These are phyloP conservation scores for Herpetomonas tarakana DNA, from an alignment of 208 protist genomes.

Conservation along the genomic window DNA sequence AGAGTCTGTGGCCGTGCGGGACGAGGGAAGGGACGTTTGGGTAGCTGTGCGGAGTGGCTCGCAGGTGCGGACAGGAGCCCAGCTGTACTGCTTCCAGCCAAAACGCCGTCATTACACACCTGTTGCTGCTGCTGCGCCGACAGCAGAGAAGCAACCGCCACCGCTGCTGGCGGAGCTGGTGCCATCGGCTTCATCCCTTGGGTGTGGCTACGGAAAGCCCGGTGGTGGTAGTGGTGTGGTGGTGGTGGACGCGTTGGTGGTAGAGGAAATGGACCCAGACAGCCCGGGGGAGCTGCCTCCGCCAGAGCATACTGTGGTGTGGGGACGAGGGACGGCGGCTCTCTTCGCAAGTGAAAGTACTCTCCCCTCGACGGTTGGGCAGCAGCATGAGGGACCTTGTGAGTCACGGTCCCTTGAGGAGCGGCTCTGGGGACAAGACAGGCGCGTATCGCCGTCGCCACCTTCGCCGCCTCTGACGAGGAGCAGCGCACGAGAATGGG, in stretches of 20 bases:
- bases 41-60: conserved; percentile 47
- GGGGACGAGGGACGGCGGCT: not conserved
- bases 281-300: not conserved
- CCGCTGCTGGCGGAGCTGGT: not conserved
- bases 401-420: no score
- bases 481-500: no score
- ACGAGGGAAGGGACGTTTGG: conserved; percentile 41
- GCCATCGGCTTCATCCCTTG: not conserved
- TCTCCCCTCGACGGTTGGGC: not conserved
- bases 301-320: conserved; percentile 4
- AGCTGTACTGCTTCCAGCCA: conserved; percentile 54
- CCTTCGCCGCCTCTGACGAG: no score
- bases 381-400: no score
- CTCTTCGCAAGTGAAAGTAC: not conserved
- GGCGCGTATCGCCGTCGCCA: no score
- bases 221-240: conserved; percentile 9
- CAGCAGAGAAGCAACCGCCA: no score
- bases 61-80: conserved; percentile 50
- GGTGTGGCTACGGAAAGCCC: not conserved
- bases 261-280: not conserved
- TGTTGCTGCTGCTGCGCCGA: no score
- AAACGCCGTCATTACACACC: conserved; percentile 9
- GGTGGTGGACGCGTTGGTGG: not conserved
- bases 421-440: no score
- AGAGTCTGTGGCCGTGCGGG: conserved; percentile 35